Base-by-base conservation (phyloP, 345 rosid genomes). In the Brassica cretica region DNA sequence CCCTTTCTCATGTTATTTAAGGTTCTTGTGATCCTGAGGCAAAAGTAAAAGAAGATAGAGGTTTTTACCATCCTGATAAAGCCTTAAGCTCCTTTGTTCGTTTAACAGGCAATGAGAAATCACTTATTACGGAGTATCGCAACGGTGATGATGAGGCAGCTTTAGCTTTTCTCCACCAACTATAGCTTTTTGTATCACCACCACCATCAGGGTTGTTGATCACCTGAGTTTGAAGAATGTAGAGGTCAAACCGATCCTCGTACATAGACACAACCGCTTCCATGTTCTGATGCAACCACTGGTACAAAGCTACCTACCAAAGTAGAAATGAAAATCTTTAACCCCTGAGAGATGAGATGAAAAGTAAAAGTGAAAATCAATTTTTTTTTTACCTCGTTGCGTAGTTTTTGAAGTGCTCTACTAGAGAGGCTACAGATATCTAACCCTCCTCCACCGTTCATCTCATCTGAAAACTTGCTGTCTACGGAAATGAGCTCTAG, bases 401-500 rank as follows among this genome's bases (percentile, higher is more conserved):
- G 89, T 71, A 94, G 83, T 84, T 81, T 89, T 83, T 94, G 98
- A 69, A 92, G 95, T 51, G 88, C 86, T 58, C 96, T 85, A 49
- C 95, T 92, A 78, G 98, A 94, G 82, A 94, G 83, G 80, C 82
- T 85, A 75, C 98, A 92, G 63, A 89, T 79, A 83, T 60, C 70
- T 74, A 85, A 81, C 18, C 87, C 90, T 46, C 88, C 82, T 39
- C 88, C 82, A 79, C 70, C 78, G 78, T 78, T 88, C 77, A 86
- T 75, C 78, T 88, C 97, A 74, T 86, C 84, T 16, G 95, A 84
- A 64, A 86, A 80, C 55, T 86, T 86, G 71, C 98, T 87, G 78
- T 94, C 98, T 53, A 94, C 91, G 32, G 98, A 94, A 73, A 92
- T 89, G 78, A 94, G 92, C 88, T 94, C 97, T 82, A 94, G 79